Evolutionary conservation across 768 basidiomycete species (phyloP), one percentile per base, ranked within the genome.

Genomic region (Sutorius australiensis): DNA sequence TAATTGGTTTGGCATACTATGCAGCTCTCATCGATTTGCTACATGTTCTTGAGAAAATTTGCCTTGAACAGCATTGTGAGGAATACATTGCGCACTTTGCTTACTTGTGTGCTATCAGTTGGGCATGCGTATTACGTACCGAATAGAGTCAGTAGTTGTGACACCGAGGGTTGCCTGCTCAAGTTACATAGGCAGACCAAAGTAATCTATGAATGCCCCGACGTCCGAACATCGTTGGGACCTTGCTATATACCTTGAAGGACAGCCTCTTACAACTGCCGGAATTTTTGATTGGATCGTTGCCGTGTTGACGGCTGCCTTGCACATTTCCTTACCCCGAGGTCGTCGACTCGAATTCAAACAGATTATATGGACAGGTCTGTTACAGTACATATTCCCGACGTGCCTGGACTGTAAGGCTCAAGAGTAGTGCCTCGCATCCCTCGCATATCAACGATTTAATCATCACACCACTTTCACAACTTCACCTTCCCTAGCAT

Each of bases 401-500:
- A 40, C 12, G 21, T 6, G 21, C 13, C 14, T 24, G 24, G 24
- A 16, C 3, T 27, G 24, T 27, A 8, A 17, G n/a, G n/a, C 3
- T 31, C 31, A 33, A 14, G 17, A 19, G 17, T 38, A 13, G 27
- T 28, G 14, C 24, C 28, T 8, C 17, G 24, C 30, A 11, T 5
- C 10, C 24, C 24, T 17, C 17, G 32, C 16, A 5, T 31, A 16
- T 53, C 3, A 5, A 30, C 32, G 16, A 21, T 17, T 34, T 12
- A 24, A 19, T 31, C 32, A 27, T 33, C 9, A 24, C 12, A 32
- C 4, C 28, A 24, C 21, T 37, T 31, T 47, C 27, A 64, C 8
- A 43, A 21, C n/a, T 40, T 50, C 34, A 49, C 32, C 45, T 48
- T 55, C 27, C 48, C 19, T 27, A 63, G n/a, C 30, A 54, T 47